Evolutionary conservation across 2,329 filamentous ascomycete species (phyloP), one percentile per base, ranked within the genome.

Genomic region (Monosporascus sp.): DNA sequence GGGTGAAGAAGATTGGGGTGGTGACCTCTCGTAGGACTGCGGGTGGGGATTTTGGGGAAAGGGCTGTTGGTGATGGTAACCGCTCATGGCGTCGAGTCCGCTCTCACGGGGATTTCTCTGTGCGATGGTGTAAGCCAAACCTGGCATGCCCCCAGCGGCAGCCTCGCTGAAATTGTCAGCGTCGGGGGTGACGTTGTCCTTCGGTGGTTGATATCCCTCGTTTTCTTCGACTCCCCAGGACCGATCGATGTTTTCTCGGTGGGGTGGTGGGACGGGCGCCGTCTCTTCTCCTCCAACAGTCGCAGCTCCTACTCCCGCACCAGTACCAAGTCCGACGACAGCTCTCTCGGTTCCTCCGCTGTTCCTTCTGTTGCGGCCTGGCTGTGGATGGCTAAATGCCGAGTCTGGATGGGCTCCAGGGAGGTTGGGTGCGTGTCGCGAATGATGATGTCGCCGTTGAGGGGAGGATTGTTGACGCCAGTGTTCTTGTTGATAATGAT

Each of bases 101-200:
- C 84, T 86, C 60, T 87, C 80, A 56, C 84, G 75, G 56, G 82
- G 77, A 70, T 85, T 82, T 50, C 77, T 77, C 61, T 86, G 84
- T 49, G 86, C 85, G 48, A 88, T 81, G 52, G 75, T 81, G 62
- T 85, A 77, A 39, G 87, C 86, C 55, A 89, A 82, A 51, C 85
- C 85, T 31, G 85, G 77, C 69, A 90, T 83, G 52, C 85, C 86
- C 60, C 85, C 86, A 22, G 78, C 76, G 17, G 86, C 82, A 39
- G 74, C 69, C 49, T 82, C 75, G 55, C 85, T 78, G 58, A 86
- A 82, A 66, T 89, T 89, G 70, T 90, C 85, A 56, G 82, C 78
- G 36, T 82, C 85, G 2, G 83, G 82, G 1, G 84, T 87, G 52
- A 76, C 71, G 62, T 72, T 77, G 59, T 65, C 69, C 48, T 64